Evolutionary conservation across 768 basidiomycete genomes (phyloP), one percentile per base, ranked within the genome.

Genomic region (Russula dissimulans): DNA sequence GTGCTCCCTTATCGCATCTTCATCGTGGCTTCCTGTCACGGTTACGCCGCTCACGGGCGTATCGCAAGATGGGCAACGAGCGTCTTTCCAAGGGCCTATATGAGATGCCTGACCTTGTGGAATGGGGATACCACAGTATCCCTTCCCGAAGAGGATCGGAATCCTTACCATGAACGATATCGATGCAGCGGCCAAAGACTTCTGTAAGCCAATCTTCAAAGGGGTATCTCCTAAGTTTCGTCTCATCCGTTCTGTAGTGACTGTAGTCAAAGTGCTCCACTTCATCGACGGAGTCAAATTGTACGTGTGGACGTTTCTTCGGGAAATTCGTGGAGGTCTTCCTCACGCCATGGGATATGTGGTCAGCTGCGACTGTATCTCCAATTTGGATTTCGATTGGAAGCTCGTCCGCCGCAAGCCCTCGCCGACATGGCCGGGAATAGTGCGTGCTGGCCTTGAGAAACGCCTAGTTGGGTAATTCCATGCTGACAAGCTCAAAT

Each of bases 351-450:
- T 7, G 1, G 17, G 29, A 11, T 17, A 29, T 47, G 5, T 7
- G 17, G 31, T 18, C 15, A 60, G 59, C 41, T 60, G 54, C 39
- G 44, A 60, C 12, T 36, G 54, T 41, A 6, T 60, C 31, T 12
- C 53, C 8, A 60, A 60, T 41, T 32, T 60, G 59, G 59, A 49
- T n/a, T 60, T 60, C 29, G 59, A 60, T 53, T 60, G 59, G 59
- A 55, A 3, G 31, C 47, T 60, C 41, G 18, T 60, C 41, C 9
- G 7, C 34, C 34, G 46, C 32, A 43, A 34, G 26, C 41, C 32
- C 0, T 15, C 17, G 6, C 7, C 17, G 32, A 38, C n/a, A 44
- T 55, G 46, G 53, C 53, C 59, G 0, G 29, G 53, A 41, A 5
- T 55, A 17, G 59, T 60, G 26, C 17, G 59, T 55, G 1, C 32